Evolutionary conservation across 2,329 filamentous ascomycete species (phyloP).

Genomic region (Aspergillaceae sp.): DNA sequence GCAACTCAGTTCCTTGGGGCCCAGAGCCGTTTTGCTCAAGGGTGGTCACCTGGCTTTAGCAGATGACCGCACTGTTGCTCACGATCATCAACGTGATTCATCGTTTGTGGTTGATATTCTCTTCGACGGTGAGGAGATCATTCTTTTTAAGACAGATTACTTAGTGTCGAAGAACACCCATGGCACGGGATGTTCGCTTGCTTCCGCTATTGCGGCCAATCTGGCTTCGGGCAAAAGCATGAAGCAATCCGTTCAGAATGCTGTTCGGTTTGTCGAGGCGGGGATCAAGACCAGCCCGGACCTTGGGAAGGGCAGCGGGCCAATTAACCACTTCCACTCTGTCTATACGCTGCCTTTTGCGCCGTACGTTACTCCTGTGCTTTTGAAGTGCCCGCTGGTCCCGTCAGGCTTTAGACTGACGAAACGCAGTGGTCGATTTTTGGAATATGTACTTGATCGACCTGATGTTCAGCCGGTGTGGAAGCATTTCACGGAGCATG

Average conservation of each 20-base stretch:
- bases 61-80: constrained; percentile 52
- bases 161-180: constrained; percentile 74
- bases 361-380: constrained; percentile 34
- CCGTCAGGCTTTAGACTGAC: neutral
- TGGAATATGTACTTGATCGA: constrained; percentile 72
- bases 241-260: constrained; percentile 44
- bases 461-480: constrained; percentile 66
- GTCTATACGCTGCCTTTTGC: constrained; percentile 52
- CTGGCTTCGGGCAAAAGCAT: constrained; percentile 45
- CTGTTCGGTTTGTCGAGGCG: constrained; percentile 53
- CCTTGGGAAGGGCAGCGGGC: constrained; percentile 53
- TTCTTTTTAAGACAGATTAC: constrained; percentile 62
- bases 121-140: constrained; percentile 51
- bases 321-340: constrained; percentile 61
- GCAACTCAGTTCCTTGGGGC: constrained; percentile 58
- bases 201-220: constrained; percentile 62
- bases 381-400: neutral
- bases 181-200: constrained; percentile 88
- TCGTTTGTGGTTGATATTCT: constrained; percentile 69
- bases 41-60: constrained; percentile 81
- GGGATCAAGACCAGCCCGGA: constrained; percentile 51
- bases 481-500: constrained; percentile 68
- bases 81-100: constrained; percentile 46
- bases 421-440: constrained; percentile 57
- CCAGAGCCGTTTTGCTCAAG: constrained; percentile 76